Evolutionary conservation across 371 early-diverging fungal genomes (phyloP), one percentile per base, ranked within the genome.

Genomic region (Saksenaea vasiformis): DNA sequence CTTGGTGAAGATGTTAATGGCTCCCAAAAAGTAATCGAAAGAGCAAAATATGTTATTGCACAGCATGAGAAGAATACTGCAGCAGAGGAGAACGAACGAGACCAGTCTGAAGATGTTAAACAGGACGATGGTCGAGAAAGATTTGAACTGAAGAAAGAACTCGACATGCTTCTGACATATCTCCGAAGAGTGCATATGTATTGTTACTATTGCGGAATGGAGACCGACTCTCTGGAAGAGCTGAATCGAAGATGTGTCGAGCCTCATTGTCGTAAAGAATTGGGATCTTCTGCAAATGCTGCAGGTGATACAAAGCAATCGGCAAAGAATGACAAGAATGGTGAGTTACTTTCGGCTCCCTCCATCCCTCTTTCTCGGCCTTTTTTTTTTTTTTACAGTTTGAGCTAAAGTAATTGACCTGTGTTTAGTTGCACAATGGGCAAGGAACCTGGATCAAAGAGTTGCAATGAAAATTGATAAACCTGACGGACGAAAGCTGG

Each of bases 201-300:
- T 66, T 96, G 96, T 82, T 97, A 95, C 79, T 98, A 98, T 82
- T 91, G 92, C 66, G 94, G 90, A 15, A 71, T 88, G 34, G 94
- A 93, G 41, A 87, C 91, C 44, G 91, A 92, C 59, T 90, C 89
- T 37, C 64, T 84, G 2, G 95, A 96, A 69, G 97, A 96, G 70
- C 87, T 95, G 66, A 65, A 73, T 28, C 87, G 96, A 62, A 88
- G 89, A 62, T 93, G 93, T 66, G 84, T 81, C 37, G 81, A 84
- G 56, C 86, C 85, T 39, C 92, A 91, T 72, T 76, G 76, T 53
- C 90, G 94, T 34, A 83, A 84, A 65, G 51, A 82, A 22, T 39
- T 76, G 26, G 61, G 59, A 41, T 51, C 56, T 4, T 47, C 51
- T 9, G 51, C 51, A 10, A 39, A 22, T 17, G 43, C 58, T 22